These are phyloP conservation scores for Citrus mangshanensis DNA, from an alignment of 345 rosid genomes.

Conservation along the genomic window DNA sequence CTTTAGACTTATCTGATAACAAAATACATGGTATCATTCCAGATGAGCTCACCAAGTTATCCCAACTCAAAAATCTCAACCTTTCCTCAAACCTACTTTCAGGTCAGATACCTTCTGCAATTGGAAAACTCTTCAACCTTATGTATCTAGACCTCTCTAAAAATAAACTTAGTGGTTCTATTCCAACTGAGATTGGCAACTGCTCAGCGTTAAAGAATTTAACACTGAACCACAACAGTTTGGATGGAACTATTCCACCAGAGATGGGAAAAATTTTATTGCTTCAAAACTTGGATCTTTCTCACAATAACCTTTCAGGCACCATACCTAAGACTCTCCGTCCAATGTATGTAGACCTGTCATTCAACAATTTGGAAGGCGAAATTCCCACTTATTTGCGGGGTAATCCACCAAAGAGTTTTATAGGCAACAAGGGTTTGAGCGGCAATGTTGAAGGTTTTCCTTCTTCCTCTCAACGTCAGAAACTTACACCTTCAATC, in stretches of 20 bases:
- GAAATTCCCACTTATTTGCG: background rate
- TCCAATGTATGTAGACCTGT: background rate
- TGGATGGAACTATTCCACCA: background rate
- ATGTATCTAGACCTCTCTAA: no score
- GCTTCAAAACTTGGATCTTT: background rate
- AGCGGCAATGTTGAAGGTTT: background rate
- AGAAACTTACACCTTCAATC: no score
- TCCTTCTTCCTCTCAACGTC: no score
- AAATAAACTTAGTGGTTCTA: no score
- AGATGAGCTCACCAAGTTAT: no score
- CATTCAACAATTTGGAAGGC: background rate
- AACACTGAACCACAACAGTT: background rate
- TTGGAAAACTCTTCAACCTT: no score
- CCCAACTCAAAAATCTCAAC: accelerated
- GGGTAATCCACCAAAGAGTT: background rate
- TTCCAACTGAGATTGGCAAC: no score
- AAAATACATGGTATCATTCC: no score
- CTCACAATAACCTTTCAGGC: background rate
- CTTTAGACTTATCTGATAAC: no score
- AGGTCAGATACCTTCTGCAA: no score
- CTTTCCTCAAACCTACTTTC: no score
- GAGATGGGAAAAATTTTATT: background rate
- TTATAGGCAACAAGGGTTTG: background rate
- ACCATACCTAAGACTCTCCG: background rate
- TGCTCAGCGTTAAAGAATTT: no score